Evolutionary conservation across 1,139 yeast genomes (phyloP).

Genomic region (Eremothecium sinecaudum): DNA sequence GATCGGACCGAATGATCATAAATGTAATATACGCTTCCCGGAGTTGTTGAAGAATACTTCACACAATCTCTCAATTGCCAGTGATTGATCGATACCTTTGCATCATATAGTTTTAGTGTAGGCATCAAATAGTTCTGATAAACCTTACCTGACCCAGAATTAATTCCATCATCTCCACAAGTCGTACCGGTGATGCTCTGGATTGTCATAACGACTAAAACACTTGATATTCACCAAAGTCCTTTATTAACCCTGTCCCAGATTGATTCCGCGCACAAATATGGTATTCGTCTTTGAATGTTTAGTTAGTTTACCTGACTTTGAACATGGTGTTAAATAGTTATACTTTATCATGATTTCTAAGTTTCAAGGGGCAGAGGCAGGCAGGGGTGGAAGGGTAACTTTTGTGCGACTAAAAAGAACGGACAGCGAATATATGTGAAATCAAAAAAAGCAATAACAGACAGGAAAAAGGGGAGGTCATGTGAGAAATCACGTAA

Average conservation of each 20-base stretch:
- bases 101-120: conserved; percentile 27
- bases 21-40: conserved; percentile 42
- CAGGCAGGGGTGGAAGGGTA: conserved; percentile 3
- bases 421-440: neutral
- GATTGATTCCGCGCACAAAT: too few species aligned
- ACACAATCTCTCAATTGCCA: conserved; percentile 84
- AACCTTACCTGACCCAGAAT: conserved; percentile 26
- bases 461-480: too few species aligned
- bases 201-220: conserved; percentile 11
- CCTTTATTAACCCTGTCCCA: too few species aligned
- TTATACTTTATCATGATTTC: too few species aligned
- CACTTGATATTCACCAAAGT: too few species aligned
- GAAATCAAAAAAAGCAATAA: neutral
- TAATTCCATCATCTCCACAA: conserved; percentile 15
- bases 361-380: conserved; percentile 5
- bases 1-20: conserved; percentile 39
- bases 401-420: conserved; percentile 3
- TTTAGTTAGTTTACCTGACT: too few species aligned
- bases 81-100: conserved; percentile 42
- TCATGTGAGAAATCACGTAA: too few species aligned
- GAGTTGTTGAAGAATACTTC: conserved; percentile 36
- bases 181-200: conserved; percentile 7
- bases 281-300: too few species aligned
- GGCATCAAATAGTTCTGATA: conserved; percentile 30
- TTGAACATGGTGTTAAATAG: too few species aligned